Evolutionary conservation across 495 filamentous ascomycete genomes (phyloP).

Genomic region (Wilcoxina mikolae): DNA sequence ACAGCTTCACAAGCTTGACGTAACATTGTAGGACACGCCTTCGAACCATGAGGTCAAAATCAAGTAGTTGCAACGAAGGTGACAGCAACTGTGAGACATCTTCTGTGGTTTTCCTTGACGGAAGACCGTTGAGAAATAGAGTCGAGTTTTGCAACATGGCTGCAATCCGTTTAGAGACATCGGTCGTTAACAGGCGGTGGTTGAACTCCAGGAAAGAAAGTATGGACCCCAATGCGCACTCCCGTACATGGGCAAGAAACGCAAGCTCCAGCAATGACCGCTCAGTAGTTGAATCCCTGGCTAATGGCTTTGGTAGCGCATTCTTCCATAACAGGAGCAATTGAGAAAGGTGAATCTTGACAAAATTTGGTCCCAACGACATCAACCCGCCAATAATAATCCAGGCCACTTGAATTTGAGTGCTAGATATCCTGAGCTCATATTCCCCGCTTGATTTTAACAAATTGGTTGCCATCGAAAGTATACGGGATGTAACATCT

Average conservation of each 20-base stretch:
- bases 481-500: slow-evolving; percentile 80
- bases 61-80: slow-evolving; percentile 76
- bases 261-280: slow-evolving; percentile 72
- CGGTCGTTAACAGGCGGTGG: slow-evolving; percentile 73
- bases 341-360: slow-evolving; percentile 95
- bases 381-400: slow-evolving; percentile 91
- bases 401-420: slow-evolving; percentile 96
- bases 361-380: slow-evolving; percentile 93
- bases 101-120: slow-evolving; percentile 70
- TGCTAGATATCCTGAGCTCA: slow-evolving; percentile 78
- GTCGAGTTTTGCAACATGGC: slow-evolving; percentile 93
- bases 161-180: slow-evolving; percentile 86
- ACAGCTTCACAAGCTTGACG: slow-evolving; percentile 72
- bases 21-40: slow-evolving; percentile 90
- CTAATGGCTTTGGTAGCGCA: slow-evolving; percentile 81
- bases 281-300: slow-evolving; percentile 72
- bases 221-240: slow-evolving; percentile 85
- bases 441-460: slow-evolving; percentile 86
- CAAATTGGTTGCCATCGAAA: slow-evolving; percentile 79
- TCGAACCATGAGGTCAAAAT: slow-evolving; percentile 84
- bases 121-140: slow-evolving; percentile 68
- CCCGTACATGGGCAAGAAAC: slow-evolving; percentile 85
- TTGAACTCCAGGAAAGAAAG: slow-evolving; percentile 91
- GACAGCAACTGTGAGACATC: slow-evolving; percentile 74
- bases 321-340: slow-evolving; percentile 96